These are phyloP conservation scores for Flaveria floridana DNA, from an alignment of 140 eudicot species.

Conservation along the genomic window DNA sequence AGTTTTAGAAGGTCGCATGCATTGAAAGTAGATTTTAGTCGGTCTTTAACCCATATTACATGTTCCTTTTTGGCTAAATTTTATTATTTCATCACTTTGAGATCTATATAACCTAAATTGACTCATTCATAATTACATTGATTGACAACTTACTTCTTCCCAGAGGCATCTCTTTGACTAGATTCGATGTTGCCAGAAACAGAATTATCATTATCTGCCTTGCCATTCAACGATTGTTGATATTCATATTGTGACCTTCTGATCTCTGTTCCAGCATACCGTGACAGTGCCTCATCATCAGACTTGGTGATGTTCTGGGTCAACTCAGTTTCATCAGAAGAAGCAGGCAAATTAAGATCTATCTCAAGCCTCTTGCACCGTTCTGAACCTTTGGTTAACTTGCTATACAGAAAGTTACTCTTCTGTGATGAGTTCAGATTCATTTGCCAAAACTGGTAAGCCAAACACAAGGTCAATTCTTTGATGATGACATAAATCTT, in stretches of 20 bases:
- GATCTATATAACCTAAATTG: neutral
- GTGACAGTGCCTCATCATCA: conserved; percentile 40
- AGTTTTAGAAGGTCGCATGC: neutral
- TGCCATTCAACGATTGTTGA: conserved; percentile 22
- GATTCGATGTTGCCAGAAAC: conserved; percentile 36
- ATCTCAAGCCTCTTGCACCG: conserved; percentile 34
- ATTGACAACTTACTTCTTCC: conserved; percentile 31
- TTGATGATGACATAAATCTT: conserved; percentile 5
- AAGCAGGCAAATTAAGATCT: conserved; percentile 45
- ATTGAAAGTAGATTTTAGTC: neutral
- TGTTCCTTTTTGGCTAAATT: neutral
- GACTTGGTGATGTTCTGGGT: conserved; percentile 27
- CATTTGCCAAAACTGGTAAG: conserved; percentile 30
- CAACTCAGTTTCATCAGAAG: conserved; percentile 39
- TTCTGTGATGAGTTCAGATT: conserved; percentile 37
- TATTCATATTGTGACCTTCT: conserved; percentile 35
- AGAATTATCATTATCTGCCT: conserved; percentile 31
- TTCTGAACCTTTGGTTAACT: conserved; percentile 25
- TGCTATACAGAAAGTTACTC: conserved; percentile 34
- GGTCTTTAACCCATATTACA: neutral
- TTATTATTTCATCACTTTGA: neutral
- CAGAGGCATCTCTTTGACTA: conserved; percentile 32
- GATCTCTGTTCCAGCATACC: conserved; percentile 32
- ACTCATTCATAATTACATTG: neutral
- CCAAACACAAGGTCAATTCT: conserved; percentile 14